Conservation (phyloP, 2,329 filamentous ascomycete genomes). For the Ophiostoma sp. region DNA sequence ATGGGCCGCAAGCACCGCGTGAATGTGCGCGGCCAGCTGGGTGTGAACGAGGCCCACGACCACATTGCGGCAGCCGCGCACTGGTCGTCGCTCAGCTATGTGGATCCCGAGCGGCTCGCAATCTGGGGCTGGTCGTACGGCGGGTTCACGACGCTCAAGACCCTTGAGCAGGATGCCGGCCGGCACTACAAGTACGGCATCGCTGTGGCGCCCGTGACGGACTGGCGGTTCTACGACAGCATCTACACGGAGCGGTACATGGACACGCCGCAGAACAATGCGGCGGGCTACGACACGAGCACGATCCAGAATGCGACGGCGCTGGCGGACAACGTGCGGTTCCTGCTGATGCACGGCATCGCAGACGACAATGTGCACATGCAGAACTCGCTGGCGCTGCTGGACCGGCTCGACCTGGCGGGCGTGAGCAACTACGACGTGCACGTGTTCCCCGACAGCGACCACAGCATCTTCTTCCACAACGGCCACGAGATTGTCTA, state of each 20-base stretch:
- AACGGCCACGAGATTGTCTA: conserved; percentile 88
- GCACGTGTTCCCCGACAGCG: conserved; percentile 92
- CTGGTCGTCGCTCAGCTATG: conserved; percentile 75
- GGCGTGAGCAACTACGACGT: conserved; percentile 91
- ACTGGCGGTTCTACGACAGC: conserved; percentile 93
- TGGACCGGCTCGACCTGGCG: conserved; percentile 78
- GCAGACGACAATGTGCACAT: conserved; percentile 97
- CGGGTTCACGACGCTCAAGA: conserved; percentile 92
- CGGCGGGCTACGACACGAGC: conserved; percentile 66
- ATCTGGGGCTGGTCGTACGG: conserved; percentile 99
- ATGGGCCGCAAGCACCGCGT: conserved; percentile 80
- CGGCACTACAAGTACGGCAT: conserved; percentile 92
- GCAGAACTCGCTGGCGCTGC: conserved; percentile 81
- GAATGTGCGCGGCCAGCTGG: conserved; percentile 75
- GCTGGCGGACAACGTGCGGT: conserved; percentile 71
- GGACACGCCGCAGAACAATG: conserved; percentile 84
- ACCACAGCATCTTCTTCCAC: conserved; percentile 93
- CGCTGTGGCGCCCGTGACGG: conserved; percentile 96
- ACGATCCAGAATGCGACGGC: conserved; percentile 69
- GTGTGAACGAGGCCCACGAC: conserved; percentile 77
- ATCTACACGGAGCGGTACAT: conserved; percentile 97
- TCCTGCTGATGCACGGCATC: conserved; percentile 93
- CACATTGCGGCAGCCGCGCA: conserved; percentile 86
- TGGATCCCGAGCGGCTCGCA: conserved; percentile 74
- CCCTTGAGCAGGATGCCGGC: conserved; percentile 83